These are phyloP conservation scores for Chalaropsis ovoidea DNA, from an alignment of 2,329 filamentous ascomycete species.

Conservation along the genomic window DNA sequence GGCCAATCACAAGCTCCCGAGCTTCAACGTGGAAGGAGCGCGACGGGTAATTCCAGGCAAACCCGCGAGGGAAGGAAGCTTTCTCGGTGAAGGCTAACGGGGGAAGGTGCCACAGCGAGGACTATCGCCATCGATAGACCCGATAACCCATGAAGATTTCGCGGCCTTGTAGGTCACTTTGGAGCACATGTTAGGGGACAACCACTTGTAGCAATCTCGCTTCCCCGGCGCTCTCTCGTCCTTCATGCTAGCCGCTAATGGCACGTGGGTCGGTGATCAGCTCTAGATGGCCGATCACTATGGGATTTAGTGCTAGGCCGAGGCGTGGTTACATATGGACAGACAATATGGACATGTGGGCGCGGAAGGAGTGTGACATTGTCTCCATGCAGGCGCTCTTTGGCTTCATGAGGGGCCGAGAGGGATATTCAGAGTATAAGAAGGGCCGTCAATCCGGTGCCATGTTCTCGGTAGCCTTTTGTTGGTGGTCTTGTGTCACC, in stretches of 20 bases:
- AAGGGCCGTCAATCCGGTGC: background rate
- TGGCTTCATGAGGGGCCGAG: background rate
- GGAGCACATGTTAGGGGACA: background rate
- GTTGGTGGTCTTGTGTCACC: background rate
- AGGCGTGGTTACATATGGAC: background rate
- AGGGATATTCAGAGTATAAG: background rate
- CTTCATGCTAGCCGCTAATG: background rate
- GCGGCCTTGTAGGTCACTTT: background rate
- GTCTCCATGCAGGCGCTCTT: background rate
- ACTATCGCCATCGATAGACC: background rate
- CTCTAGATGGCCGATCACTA: conserved; percentile 4
- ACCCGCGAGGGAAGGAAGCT: background rate
- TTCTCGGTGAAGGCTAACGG: background rate
- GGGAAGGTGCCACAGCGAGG: background rate
- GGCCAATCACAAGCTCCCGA: background rate
- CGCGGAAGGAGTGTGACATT: background rate
- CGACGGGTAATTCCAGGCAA: background rate
- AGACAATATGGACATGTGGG: background rate
- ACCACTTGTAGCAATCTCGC: conserved; percentile 2
- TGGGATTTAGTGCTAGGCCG: background rate
- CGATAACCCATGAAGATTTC: too few relatives aligned
- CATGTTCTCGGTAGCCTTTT: background rate
- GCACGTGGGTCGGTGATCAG: conserved; percentile 13
- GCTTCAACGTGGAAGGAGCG: conserved; percentile 5
- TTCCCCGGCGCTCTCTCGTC: background rate